Evolutionary conservation across 768 basidiomycete genomes (phyloP).

Genomic region (Tylopilus felleus): DNA sequence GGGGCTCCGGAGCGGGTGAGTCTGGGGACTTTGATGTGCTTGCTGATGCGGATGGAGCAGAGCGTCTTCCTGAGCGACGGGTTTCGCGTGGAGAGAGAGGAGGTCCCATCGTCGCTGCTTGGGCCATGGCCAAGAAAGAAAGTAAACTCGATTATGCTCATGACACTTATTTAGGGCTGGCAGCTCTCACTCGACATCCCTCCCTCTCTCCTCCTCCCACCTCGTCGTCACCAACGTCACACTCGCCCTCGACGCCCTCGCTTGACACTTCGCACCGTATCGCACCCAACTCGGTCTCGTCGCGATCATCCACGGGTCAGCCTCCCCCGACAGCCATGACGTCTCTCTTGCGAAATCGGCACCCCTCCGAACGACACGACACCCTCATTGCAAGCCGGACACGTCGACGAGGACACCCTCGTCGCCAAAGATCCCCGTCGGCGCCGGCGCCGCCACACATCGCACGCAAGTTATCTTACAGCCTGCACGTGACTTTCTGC

Average conservation of each 20-base stretch:
- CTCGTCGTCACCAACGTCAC: neutral
- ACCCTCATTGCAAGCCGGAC: neutral
- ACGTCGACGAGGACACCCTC: constrained; percentile 1
- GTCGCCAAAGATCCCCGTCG: constrained; percentile 14
- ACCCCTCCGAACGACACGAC: neutral
- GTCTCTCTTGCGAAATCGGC: constrained; percentile 1
- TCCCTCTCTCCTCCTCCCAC: neutral
- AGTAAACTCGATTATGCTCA: neutral
- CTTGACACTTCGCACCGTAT: neutral
- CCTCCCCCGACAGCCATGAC: neutral
- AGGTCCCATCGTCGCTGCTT: constrained; percentile 69
- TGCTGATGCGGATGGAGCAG: constrained; percentile 61
- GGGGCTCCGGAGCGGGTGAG: constrained; percentile 51
- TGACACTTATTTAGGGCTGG: constrained; percentile 37
- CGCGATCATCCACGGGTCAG: constrained; percentile 18
- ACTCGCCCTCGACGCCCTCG: neutral
- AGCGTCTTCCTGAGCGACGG: constrained; percentile 73
- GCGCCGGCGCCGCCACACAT: constrained; percentile 4
- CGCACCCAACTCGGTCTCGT: neutral
- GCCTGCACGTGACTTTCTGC: constrained; percentile 23
- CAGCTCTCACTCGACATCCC: constrained; percentile 18
- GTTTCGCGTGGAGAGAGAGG: constrained; percentile 76
- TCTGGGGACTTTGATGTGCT: constrained; percentile 74
- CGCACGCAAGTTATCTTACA: constrained; percentile 23
- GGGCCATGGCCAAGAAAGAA: constrained; percentile 46